Evolutionary conservation across 2,329 filamentous ascomycete species (phyloP).

Genomic region (Arthrobotrys iridis): DNA sequence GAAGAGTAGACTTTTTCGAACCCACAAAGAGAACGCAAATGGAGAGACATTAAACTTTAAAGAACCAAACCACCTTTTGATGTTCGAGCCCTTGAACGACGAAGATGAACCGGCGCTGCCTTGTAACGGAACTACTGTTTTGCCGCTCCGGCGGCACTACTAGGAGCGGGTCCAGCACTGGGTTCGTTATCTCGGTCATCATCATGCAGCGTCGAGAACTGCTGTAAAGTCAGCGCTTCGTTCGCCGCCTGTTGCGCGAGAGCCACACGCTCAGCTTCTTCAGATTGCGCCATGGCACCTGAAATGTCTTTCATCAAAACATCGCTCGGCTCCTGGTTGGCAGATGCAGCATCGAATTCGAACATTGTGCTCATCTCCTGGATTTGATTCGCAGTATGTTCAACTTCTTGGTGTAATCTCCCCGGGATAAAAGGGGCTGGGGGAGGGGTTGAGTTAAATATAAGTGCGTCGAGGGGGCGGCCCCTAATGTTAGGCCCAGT

Average conservation of each 20-base stretch:
- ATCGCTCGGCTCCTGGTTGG: conserved; percentile 31
- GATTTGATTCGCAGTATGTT: conserved; percentile 39
- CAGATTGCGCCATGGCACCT: conserved; percentile 26
- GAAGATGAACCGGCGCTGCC: not conserved
- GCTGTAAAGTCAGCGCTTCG: conserved; percentile 45
- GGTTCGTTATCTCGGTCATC: conserved; percentile 36
- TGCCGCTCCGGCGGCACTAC: conserved; percentile 12
- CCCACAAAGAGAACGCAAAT: not conserved
- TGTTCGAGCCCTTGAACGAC: not conserved
- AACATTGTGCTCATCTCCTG: conserved; percentile 53
- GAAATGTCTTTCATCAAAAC: conserved; percentile 50
- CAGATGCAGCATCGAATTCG: conserved; percentile 50
- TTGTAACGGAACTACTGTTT: not conserved
- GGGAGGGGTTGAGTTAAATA: conserved; percentile 39
- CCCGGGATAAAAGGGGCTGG: conserved; percentile 30
- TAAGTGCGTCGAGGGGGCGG: conserved; percentile 31
- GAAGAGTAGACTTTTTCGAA: not conserved
- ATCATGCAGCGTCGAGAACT: conserved; percentile 45
- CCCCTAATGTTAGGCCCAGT: conserved; percentile 18
- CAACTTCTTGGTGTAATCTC: conserved; percentile 18
- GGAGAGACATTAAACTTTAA: not conserved
- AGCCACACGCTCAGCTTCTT: conserved; percentile 29
- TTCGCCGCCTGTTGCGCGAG: conserved; percentile 46
- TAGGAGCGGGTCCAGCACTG: not conserved
- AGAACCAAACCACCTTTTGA: not conserved